Evolutionary conservation across 2,329 filamentous ascomycete species (phyloP).

Genomic region (Helotiales sp.): DNA sequence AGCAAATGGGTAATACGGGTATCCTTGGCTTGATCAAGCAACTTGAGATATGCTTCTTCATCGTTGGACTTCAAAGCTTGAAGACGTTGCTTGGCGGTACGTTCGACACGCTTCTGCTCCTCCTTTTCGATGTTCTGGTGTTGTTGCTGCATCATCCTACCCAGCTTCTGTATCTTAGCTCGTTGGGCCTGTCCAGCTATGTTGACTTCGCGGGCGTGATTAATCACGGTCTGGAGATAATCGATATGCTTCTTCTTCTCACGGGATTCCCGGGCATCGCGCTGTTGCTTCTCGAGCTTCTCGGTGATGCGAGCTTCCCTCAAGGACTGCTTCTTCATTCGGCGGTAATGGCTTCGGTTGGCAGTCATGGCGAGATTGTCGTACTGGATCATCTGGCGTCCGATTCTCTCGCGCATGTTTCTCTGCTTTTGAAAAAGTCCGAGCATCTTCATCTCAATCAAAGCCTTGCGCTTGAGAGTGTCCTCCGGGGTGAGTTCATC

Average conservation of each 20-base stretch:
- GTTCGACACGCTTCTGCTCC: slow-evolving; percentile 96
- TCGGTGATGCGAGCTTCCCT: slow-evolving; percentile 96
- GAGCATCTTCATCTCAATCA: slow-evolving; percentile 95
- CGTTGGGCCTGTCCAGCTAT: slow-evolving; percentile 67
- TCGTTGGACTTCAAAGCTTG: slow-evolving; percentile 98
- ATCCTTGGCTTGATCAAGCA: slow-evolving; percentile 98
- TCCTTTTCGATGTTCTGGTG: slow-evolving; percentile 98
- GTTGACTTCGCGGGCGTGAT: slow-evolving; percentile 76
- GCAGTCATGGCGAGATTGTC: slow-evolving; percentile 97
- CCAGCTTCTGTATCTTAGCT: slow-evolving; percentile 79
- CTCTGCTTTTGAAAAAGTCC: slow-evolving; percentile 87
- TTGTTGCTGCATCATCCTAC: slow-evolving; percentile 83
- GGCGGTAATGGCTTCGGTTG: slow-evolving; percentile 85
- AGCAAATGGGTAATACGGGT: slow-evolving; percentile 97
- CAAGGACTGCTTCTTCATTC: slow-evolving; percentile 96
- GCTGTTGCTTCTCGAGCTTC: slow-evolving; percentile 98
- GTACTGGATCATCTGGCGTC: slow-evolving; percentile 89
- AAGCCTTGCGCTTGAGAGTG: slow-evolving; percentile 79
- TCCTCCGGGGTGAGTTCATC: slow-evolving; percentile 75
- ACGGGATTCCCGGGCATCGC: slow-evolving; percentile 90
- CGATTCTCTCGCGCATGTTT: slow-evolving; percentile 80
- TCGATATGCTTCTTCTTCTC: slow-evolving; percentile 98
- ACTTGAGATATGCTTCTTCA: slow-evolving; percentile 96
- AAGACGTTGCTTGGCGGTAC: slow-evolving; percentile 98
- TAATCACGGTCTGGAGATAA: slow-evolving; percentile 83